These are phyloP conservation scores for Teratosphaeria pseudoeucalypti DNA, from an alignment of 2,329 filamentous ascomycete species.

Conservation along the genomic window DNA sequence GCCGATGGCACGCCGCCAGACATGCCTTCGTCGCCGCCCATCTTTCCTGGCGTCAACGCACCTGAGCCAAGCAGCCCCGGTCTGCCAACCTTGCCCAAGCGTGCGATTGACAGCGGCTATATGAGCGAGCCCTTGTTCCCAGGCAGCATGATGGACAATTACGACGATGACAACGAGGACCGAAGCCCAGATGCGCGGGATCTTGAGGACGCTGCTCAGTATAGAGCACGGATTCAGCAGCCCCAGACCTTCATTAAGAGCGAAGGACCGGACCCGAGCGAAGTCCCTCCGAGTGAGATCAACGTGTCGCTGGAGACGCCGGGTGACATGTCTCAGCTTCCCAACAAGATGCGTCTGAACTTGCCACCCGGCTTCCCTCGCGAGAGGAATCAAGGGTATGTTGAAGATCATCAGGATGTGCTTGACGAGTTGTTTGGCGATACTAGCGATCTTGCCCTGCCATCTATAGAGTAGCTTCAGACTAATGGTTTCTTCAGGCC, in stretches of 20 bases:
- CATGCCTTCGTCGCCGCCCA: conserved; percentile 82
- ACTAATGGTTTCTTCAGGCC: conserved; percentile 7
- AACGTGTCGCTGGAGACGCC: conserved; percentile 12
- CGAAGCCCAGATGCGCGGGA: conserved; percentile 29
- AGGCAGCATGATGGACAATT: conserved; percentile 59
- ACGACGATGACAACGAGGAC: conserved; percentile 49
- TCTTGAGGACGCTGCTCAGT: conserved; percentile 24
- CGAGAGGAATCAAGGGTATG: conserved; percentile 18
- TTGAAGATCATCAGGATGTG: conserved; percentile 11
- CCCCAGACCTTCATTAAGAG: conserved; percentile 17
- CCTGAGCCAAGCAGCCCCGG: conserved; percentile 63
- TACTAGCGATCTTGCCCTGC: neutral
- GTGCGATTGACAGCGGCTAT: conserved; percentile 60
- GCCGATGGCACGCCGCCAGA: conserved; percentile 61
- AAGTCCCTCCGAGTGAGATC: conserved; percentile 7
- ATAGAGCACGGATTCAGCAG: conserved; percentile 17
- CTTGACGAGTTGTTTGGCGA: conserved; percentile 9
- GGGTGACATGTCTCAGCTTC: conserved; percentile 16
- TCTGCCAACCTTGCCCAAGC: conserved; percentile 40
- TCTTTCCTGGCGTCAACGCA: conserved; percentile 47
- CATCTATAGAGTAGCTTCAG: conserved; percentile 1
- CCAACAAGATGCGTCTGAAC: conserved; percentile 14
- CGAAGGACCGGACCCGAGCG: conserved; percentile 8
- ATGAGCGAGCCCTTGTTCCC: conserved; percentile 43
- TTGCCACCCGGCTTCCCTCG: conserved; percentile 8